phyloP scores from a whole-genome alignment of 2,329 filamentous ascomycete species.

The Pseudogymnoascus sp. region DNA sequence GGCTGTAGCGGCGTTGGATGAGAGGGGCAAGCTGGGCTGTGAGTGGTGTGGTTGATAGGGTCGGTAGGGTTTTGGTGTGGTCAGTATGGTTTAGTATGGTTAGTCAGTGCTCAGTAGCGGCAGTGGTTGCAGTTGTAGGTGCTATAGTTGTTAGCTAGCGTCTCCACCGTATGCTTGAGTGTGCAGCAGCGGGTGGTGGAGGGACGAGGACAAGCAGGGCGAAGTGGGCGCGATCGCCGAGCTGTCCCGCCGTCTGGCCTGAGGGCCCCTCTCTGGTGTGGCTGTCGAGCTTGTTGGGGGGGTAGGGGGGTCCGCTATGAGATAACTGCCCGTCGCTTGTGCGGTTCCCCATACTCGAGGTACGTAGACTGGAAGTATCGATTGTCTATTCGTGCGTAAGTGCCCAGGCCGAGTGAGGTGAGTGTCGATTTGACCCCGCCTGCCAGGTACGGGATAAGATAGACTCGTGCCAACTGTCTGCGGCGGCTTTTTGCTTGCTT shows the following conservation, averaged over 20 bases:
- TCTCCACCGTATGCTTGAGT: constrained; percentile 3
- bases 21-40: neutral
- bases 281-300: neutral
- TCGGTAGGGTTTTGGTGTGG: too few species aligned
- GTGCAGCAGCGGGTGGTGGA: neutral
- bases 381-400: neutral
- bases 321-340: constrained; percentile 1
- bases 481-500: too few species aligned
- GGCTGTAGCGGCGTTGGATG: neutral
- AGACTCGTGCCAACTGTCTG: neutral
- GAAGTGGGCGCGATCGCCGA: constrained; percentile 1
- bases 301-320: neutral
- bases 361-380: neutral
- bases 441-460: neutral
- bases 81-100: too few species aligned
- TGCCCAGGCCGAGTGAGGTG: too few species aligned
- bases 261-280: neutral
- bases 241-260: constrained; percentile 1
- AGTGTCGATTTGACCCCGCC: neutral
- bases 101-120: neutral
- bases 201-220: neutral
- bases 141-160: too few species aligned
- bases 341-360: constrained; percentile 1
- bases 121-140: neutral
- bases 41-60: neutral